phyloP scores from a whole-genome alignment of 2,329 filamentous ascomycete species.

The Dendryphion nanum region DNA sequence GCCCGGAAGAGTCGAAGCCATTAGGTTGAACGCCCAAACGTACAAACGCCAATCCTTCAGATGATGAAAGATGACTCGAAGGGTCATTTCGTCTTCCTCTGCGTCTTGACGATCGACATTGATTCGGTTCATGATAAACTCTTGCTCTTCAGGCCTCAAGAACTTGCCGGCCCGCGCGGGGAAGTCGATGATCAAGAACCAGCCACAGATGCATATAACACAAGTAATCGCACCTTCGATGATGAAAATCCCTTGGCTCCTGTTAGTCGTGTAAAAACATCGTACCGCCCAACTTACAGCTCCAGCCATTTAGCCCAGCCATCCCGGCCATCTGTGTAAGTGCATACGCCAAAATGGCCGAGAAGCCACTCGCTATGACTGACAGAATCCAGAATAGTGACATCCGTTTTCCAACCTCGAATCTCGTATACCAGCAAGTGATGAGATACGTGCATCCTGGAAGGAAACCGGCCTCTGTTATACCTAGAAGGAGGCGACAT shows the following conservation, averaged over 20 bases:
- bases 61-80: background rate
- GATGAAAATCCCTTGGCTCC: slow-evolving; percentile 32
- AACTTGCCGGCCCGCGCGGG: slow-evolving; percentile 26
- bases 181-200: slow-evolving; percentile 26
- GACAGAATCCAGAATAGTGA: slow-evolving; percentile 18
- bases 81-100: background rate
- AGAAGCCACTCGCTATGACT: background rate
- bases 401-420: slow-evolving; percentile 23
- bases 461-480: slow-evolving; percentile 25
- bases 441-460: slow-evolving; percentile 25
- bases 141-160: slow-evolving; percentile 24
- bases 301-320: background rate
- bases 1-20: slow-evolving; percentile 23
- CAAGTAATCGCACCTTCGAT: slow-evolving; percentile 21
- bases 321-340: background rate
- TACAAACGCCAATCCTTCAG: background rate
- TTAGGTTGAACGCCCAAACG: slow-evolving; percentile 22
- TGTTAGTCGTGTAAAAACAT: no score
- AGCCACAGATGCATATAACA: slow-evolving; percentile 15
- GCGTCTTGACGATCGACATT: slow-evolving; percentile 22
- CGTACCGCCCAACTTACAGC: no score
- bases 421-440: slow-evolving; percentile 25
- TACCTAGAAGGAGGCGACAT: slow-evolving; percentile 17
- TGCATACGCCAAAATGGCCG: background rate
- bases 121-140: slow-evolving; percentile 21